A percentile compares a stretch with the other conserved stretches of the same genome.
These are phyloP conservation scores for Trichophyton mentagrophytes DNA, from an alignment of 2,329 filamentous ascomycete species.

Conservation along the genomic window DNA sequence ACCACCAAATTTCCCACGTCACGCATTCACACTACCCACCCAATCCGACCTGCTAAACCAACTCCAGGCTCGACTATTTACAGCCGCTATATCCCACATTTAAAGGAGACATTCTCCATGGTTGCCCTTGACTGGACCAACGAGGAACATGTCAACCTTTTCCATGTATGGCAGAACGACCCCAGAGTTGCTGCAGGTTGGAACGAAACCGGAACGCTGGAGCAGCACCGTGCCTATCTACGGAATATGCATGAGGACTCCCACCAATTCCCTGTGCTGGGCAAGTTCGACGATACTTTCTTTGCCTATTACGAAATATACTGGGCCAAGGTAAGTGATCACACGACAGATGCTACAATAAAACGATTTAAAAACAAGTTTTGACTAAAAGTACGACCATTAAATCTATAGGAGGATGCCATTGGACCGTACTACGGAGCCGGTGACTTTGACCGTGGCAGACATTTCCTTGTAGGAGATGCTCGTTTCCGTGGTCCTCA, in stretches of 20 bases:
- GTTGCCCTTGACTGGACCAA: conserved; percentile 57
- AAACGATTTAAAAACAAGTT: neutral
- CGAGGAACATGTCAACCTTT: conserved; percentile 52
- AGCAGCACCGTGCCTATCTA: conserved; percentile 62
- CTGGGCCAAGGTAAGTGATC: conserved; percentile 50
- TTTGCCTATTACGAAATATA: conserved; percentile 76
- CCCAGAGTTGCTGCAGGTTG: conserved; percentile 67
- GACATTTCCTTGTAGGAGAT: conserved; percentile 49
- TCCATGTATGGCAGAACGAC: conserved; percentile 74
- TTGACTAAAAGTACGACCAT: neutral
- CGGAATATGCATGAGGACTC: conserved; percentile 55
- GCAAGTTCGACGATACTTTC: conserved; percentile 54
- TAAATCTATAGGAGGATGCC: conserved; percentile 40
- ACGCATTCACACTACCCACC: conserved; percentile 52
- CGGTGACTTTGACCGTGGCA: conserved; percentile 45
- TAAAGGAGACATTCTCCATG: conserved; percentile 65
- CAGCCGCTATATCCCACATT: conserved; percentile 64
- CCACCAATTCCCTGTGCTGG: conserved; percentile 58
- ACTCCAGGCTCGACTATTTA: conserved; percentile 58
- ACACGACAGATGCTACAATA: neutral
- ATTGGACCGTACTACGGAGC: conserved; percentile 47
- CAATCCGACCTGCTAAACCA: conserved; percentile 59
- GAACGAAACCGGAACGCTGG: conserved; percentile 65
- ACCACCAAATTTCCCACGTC: conserved; percentile 38
- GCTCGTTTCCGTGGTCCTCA: conserved; percentile 42